Evolutionary conservation across 2,329 filamentous ascomycete species (phyloP).

Genomic region (Bipolaris victoriae): DNA sequence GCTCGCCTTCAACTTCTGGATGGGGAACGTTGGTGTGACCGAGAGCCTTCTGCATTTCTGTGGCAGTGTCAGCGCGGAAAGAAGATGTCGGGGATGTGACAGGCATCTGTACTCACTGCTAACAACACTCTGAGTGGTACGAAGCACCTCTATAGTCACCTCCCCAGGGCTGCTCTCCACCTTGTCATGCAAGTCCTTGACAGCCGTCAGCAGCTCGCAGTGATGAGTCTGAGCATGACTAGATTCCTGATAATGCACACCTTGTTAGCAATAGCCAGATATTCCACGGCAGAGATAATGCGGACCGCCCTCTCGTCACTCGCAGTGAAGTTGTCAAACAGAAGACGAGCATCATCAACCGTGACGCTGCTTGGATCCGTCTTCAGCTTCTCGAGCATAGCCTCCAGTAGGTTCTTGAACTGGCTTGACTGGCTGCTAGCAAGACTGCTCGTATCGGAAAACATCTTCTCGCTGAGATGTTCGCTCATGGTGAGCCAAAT

Average conservation of each 20-base stretch:
- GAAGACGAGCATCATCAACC: constrained; percentile 38
- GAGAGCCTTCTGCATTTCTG: constrained; percentile 42
- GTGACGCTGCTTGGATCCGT: constrained; percentile 36
- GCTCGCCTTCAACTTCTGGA: constrained; percentile 38
- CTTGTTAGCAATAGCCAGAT: constrained; percentile 34
- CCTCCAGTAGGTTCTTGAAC: constrained; percentile 8
- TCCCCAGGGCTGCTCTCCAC: constrained; percentile 32
- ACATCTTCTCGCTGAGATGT: constrained; percentile 2
- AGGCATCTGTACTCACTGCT: constrained; percentile 33
- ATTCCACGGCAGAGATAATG: constrained; percentile 40
- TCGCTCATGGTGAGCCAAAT: constrained; percentile 10
- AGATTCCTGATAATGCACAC: constrained; percentile 22
- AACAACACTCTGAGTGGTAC: constrained; percentile 33
- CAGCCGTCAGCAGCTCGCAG: constrained; percentile 29
- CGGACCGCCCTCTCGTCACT: constrained; percentile 29
- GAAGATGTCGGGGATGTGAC: not conserved
- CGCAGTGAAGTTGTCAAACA: constrained; percentile 35
- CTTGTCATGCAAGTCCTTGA: constrained; percentile 37
- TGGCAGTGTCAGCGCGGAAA: constrained; percentile 12
- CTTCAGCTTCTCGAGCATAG: constrained; percentile 28
- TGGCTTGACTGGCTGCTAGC: constrained; percentile 2
- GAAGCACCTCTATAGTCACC: constrained; percentile 37
- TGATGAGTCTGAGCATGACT: constrained; percentile 22
- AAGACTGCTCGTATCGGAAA: constrained; percentile 1
- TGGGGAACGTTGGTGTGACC: constrained; percentile 34